These are phyloP conservation scores for Kurtzmaniella natalensis DNA, from an alignment of 1,139 yeast species.

Conservation along the genomic window DNA sequence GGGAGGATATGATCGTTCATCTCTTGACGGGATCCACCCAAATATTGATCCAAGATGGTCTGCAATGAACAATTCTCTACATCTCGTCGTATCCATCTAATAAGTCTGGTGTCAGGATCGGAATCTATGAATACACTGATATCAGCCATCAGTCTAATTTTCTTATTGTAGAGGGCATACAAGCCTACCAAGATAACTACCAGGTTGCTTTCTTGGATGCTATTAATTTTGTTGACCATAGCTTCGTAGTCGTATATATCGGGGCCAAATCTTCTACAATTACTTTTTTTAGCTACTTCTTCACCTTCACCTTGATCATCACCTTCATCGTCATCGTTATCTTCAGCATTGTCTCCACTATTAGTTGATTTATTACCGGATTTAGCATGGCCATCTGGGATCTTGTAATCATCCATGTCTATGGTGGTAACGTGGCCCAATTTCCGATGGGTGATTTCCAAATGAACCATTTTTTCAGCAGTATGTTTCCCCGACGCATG, in stretches of 20 bases:
- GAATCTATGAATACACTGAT: slow-evolving; percentile 78
- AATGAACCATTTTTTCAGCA: slow-evolving; percentile 26
- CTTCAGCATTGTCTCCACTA: too few species aligned
- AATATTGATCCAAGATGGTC: slow-evolving; percentile 52
- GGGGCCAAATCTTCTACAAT: too few species aligned
- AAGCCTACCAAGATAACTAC: slow-evolving; percentile 61
- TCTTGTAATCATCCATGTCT: slow-evolving; percentile 8
- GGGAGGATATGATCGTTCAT: slow-evolving; percentile 71
- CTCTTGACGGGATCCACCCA: slow-evolving; percentile 68
- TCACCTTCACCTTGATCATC: too few species aligned
- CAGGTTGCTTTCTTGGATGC: slow-evolving; percentile 3
- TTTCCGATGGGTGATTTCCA: slow-evolving; percentile 17
- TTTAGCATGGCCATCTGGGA: slow-evolving; percentile 12
- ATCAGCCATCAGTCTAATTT: slow-evolving; percentile 54
- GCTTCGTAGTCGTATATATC: slow-evolving; percentile 34
- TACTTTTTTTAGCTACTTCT: too few species aligned
- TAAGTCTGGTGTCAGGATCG: slow-evolving; percentile 79
- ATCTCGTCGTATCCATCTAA: slow-evolving; percentile 62
- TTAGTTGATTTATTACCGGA: too few species aligned
- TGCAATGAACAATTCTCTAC: slow-evolving; percentile 38
- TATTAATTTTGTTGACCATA: slow-evolving; percentile 14
- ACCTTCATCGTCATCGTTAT: too few species aligned
- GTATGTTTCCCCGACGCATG: slow-evolving; percentile 65
- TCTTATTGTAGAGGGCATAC: slow-evolving; percentile 69
- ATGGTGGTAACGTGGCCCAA: slow-evolving; percentile 7